These are phyloP conservation scores for Trichoderma oligosporum DNA, from an alignment of 2,329 filamentous ascomycete genomes.

Conservation along the genomic window DNA sequence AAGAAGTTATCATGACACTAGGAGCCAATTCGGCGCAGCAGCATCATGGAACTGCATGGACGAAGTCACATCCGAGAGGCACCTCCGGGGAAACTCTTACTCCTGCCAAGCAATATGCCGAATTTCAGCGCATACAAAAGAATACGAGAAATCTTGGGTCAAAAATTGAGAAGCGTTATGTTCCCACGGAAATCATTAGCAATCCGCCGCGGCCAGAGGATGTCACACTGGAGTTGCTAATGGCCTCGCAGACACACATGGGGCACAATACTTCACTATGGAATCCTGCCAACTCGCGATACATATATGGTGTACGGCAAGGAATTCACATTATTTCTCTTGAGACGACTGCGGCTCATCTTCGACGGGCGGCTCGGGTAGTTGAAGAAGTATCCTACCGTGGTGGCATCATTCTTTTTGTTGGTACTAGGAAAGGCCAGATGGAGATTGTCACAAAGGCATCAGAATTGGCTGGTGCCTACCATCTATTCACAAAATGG, in stretches of 20 bases:
- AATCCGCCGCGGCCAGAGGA: constrained; percentile 75
- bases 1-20: constrained; percentile 35
- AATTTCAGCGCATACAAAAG: constrained; percentile 38
- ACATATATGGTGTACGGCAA: constrained; percentile 87
- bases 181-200: constrained; percentile 61
- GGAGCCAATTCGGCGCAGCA: constrained; percentile 35
- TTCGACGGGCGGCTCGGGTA: constrained; percentile 89
- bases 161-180: constrained; percentile 53
- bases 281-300: constrained; percentile 91
- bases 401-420: constrained; percentile 85
- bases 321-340: constrained; percentile 91
- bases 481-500: constrained; percentile 91
- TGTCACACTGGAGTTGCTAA: constrained; percentile 83
- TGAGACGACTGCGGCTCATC: constrained; percentile 80
- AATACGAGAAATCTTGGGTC: constrained; percentile 49
- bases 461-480: constrained; percentile 71
- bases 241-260: constrained; percentile 83
- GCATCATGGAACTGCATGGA: constrained; percentile 35
- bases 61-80: constrained; percentile 31
- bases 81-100: constrained; percentile 36
- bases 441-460: constrained; percentile 76
- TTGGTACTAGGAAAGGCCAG: constrained; percentile 80
- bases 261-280: constrained; percentile 87
- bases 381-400: constrained; percentile 80
- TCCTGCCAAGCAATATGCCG: constrained; percentile 39